These are phyloP conservation scores for Aspergillus bridgeri DNA, from an alignment of 495 filamentous ascomycete species.

Conservation along the genomic window DNA sequence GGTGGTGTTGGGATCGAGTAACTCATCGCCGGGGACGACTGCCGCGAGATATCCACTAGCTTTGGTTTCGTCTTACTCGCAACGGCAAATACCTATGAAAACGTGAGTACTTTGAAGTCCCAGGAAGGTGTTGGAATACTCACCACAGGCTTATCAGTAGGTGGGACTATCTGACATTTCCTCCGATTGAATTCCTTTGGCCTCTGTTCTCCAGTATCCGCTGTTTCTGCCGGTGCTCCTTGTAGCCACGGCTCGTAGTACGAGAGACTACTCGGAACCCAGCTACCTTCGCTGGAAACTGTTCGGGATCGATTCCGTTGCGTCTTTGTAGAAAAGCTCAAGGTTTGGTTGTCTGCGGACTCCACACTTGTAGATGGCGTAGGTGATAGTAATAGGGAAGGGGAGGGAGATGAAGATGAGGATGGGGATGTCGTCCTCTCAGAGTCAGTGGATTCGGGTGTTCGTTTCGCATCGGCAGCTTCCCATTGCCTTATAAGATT, in stretches of 20 bases:
- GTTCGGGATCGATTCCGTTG: slow-evolving; percentile 38
- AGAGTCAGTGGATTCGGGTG: slow-evolving; percentile 6
- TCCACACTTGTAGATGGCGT: slow-evolving; percentile 11
- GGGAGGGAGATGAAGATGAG: slow-evolving; percentile 5
- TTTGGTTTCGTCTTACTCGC: slow-evolving; percentile 42
- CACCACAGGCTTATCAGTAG: slow-evolving; percentile 32
- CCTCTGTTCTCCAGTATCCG: slow-evolving; percentile 23
- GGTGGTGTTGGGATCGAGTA: slow-evolving; percentile 24
- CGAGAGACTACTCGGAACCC: slow-evolving; percentile 41
- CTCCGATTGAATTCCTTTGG: slow-evolving; percentile 33
- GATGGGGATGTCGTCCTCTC: slow-evolving; percentile 16
- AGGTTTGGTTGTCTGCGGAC: slow-evolving; percentile 12
- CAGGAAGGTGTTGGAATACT: slow-evolving; percentile 5
- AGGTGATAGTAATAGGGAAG: slow-evolving; percentile 8
- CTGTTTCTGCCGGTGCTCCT: slow-evolving; percentile 33
- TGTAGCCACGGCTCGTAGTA: slow-evolving; percentile 46
- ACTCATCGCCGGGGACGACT: slow-evolving; percentile 33
- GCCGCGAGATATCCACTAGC: slow-evolving; percentile 43
- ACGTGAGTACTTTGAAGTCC: slow-evolving; percentile 7
- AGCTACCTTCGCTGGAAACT: slow-evolving; percentile 42
- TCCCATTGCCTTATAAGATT: slow-evolving; percentile 34
- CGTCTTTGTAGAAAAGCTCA: slow-evolving; percentile 17
- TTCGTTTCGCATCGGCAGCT: slow-evolving; percentile 16
- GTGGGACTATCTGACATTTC: slow-evolving; percentile 42
- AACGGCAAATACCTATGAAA: slow-evolving; percentile 34